These are phyloP conservation scores for Neonectria faginata DNA, from an alignment of 2,329 filamentous ascomycete genomes.

Conservation along the genomic window DNA sequence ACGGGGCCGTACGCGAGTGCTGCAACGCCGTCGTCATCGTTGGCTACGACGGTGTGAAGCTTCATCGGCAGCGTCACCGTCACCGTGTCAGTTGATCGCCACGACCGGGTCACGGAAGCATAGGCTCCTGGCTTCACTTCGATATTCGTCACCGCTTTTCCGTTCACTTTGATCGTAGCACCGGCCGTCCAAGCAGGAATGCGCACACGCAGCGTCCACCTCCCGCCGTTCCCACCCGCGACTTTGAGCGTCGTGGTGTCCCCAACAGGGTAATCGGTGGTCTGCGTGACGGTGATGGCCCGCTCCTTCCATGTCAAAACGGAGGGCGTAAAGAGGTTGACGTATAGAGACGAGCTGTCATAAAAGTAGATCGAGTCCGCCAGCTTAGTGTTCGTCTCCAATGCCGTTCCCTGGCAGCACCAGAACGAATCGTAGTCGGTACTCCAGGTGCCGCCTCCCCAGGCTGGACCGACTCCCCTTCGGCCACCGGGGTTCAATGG, in stretches of 20 bases:
- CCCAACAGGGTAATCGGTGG: conserved; percentile 55
- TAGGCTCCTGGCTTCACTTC: conserved; percentile 53
- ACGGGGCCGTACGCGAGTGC: conserved; percentile 61
- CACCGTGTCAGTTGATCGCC: conserved; percentile 58
- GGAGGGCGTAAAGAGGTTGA: conserved; percentile 63
- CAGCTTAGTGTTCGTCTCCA: conserved; percentile 66
- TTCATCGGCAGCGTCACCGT: conserved; percentile 59
- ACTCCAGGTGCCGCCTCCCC: conserved; percentile 66
- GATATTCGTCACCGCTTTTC: conserved; percentile 43
- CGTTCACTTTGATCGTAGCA: conserved; percentile 58
- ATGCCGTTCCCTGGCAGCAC: conserved; percentile 64
- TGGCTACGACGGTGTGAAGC: conserved; percentile 57
- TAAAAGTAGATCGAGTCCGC: conserved; percentile 65
- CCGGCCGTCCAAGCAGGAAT: conserved; percentile 59
- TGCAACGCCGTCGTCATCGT: conserved; percentile 57
- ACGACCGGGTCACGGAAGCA: conserved; percentile 54
- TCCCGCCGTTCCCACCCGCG: conserved; percentile 46
- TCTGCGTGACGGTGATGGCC: conserved; percentile 56
- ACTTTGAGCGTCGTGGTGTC: conserved; percentile 56
- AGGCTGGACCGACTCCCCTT: conserved; percentile 63
- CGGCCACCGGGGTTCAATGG: conserved; percentile 60
- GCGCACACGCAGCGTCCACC: conserved; percentile 54
- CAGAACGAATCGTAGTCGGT: conserved; percentile 66
- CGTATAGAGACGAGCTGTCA: conserved; percentile 55
- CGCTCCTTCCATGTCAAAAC: conserved; percentile 57